These are phyloP conservation scores for Calonectria pauciramosa DNA, from an alignment of 2,329 filamentous ascomycete species.

Conservation along the genomic window DNA sequence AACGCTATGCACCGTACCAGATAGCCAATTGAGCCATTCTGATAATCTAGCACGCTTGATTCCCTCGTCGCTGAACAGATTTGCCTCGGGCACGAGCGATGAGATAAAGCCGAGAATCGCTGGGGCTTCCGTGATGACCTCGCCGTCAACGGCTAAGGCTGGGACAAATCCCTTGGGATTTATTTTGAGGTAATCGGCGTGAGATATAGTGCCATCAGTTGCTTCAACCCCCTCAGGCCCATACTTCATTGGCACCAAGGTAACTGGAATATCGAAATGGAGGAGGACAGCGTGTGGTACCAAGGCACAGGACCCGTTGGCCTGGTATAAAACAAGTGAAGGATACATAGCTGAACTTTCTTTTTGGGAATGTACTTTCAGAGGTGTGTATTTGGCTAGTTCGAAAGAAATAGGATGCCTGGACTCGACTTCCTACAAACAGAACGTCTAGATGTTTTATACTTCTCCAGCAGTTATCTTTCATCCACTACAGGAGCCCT, in stretches of 20 bases:
- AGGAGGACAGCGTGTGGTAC: conserved; percentile 47
- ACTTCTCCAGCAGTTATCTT: neutral
- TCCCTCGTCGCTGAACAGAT: conserved; percentile 37
- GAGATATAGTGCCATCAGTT: conserved; percentile 49
- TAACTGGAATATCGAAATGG: conserved; percentile 47
- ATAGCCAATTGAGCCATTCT: conserved; percentile 52
- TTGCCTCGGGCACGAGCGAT: conserved; percentile 33
- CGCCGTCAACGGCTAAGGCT: conserved; percentile 44
- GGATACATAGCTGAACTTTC: conserved; percentile 30
- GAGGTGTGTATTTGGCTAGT: neutral
- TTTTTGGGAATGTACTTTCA: neutral
- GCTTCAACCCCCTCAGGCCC: conserved; percentile 39
- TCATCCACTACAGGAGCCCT: neutral
- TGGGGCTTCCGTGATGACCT: conserved; percentile 50
- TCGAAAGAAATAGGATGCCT: neutral
- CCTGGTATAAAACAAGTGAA: conserved; percentile 47
- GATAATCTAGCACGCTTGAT: conserved; percentile 43
- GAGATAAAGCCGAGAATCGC: conserved; percentile 51
- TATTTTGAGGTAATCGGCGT: conserved; percentile 46
- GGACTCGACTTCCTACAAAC: no score
- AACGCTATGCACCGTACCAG: conserved; percentile 48
- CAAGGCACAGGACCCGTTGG: conserved; percentile 48
- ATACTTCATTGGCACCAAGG: conserved; percentile 33
- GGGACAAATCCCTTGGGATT: conserved; percentile 51
- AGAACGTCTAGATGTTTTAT: neutral